Evolutionary conservation across 2,329 filamentous ascomycete genomes (phyloP), one percentile per base, ranked within the genome.

Genomic region (Volutella citrinella): DNA sequence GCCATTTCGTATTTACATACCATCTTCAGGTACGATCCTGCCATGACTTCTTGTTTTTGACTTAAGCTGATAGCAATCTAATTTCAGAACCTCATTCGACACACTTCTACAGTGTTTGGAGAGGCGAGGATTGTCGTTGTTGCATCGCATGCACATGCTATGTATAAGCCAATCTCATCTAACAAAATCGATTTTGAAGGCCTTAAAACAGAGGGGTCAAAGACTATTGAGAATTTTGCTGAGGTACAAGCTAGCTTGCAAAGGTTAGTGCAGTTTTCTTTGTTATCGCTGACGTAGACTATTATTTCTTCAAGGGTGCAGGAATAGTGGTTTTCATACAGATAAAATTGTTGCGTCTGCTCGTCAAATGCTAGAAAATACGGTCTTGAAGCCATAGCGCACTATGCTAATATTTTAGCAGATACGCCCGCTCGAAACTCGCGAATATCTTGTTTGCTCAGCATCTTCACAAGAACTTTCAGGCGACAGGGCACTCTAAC

Each of bases 361-460:
- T n/a, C n/a, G n/a, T n/a, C n/a, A n/a, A n/a, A n/a, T n/a, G n/a
- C n/a, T n/a, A n/a, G n/a, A n/a, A n/a, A n/a, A n/a, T n/a, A n/a
- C n/a, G n/a, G n/a, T n/a, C n/a, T n/a, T n/a, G n/a, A n/a, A n/a
- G n/a, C n/a, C n/a, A n/a, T n/a, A n/a, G n/a, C n/a, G n/a, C n/a
- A n/a, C n/a, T n/a, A n/a, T n/a, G n/a, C n/a, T n/a, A n/a, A n/a
- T n/a, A n/a, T n/a, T n/a, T n/a, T n/a, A n/a, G n/a, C n/a, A n/a
- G 15, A 30, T 30, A 22, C 28, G 28, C 19, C 18, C 19, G 28
- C 14, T 30, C 28, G n/a, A 30, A 30, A n/a, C 19, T 30, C 6
- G 28, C 28, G 10, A 23, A 30, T 23, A 23, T 22, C 19, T 23
- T 30, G 17, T 30, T 30, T 16, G 19, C 28, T 23, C 28, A 12